These are phyloP conservation scores for Phytophthora meadii DNA, from an alignment of 352 stramenopile genomes.

Conservation along the genomic window DNA sequence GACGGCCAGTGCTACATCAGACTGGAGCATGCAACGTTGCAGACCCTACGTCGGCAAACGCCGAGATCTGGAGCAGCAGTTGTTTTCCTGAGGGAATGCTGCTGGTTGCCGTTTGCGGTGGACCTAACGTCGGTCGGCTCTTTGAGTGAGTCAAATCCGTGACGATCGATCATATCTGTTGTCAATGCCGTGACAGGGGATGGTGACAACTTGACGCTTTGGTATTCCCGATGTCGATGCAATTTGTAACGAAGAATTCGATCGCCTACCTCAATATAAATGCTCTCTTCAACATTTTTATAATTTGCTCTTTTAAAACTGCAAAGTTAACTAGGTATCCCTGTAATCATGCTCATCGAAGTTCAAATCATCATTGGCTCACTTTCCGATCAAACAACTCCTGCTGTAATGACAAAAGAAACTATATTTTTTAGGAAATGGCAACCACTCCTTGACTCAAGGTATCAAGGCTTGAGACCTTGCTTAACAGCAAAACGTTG, in stretches of 20 bases:
- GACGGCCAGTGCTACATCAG: background rate
- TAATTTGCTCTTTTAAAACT: too few relatives aligned
- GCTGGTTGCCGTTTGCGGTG: background rate
- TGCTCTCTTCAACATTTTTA: too few relatives aligned
- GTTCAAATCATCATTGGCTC: background rate
- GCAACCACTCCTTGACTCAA: too few relatives aligned
- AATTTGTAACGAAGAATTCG: background rate
- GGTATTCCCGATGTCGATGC: background rate
- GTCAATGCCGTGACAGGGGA: too few relatives aligned
- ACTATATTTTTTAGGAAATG: too few relatives aligned
- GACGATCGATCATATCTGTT: background rate
- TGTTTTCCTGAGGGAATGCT: background rate
- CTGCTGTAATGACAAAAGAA: too few relatives aligned
- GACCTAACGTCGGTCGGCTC: too few relatives aligned
- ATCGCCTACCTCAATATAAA: too few relatives aligned
- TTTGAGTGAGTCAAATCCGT: background rate
- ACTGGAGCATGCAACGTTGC: background rate
- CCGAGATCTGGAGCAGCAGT: background rate
- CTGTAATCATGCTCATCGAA: too few relatives aligned
- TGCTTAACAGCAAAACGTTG: background rate
- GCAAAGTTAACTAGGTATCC: too few relatives aligned
- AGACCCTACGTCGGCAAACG: background rate
- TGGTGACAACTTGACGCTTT: background rate
- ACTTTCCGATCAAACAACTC: background rate
- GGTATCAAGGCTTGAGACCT: too few relatives aligned